Base-by-base conservation (phyloP, 208 protist species). In the Trypanosoma cruzi region DNA sequence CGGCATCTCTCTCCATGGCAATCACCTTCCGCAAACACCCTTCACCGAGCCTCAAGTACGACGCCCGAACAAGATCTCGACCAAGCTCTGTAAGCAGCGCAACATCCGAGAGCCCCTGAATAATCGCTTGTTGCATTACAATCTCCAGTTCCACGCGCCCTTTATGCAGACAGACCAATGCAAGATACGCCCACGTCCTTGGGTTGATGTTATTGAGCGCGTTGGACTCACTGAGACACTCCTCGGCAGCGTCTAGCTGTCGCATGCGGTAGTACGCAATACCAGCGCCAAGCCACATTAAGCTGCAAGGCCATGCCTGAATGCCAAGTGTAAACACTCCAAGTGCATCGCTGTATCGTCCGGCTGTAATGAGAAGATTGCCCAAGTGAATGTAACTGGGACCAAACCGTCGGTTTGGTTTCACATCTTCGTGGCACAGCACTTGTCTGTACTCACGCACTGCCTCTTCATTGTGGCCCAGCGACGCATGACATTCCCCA, bases 181-280 rank as follows among this genome's bases (percentile, higher is more conserved):
- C 69, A 22, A 97, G 76, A 66, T 92, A 94, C 22, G 81, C 92
- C 92, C 94, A 97, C 34, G 89, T 92, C 13, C 88, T 82, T 1
- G 92, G 80, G 80, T 97, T 97, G 40, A 73, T 69, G 22, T 90
- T 87, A 72, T 97, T 92, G 20, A 88, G 74, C 42, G 82, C 82
- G 78, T 96, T 97, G 63, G 84, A 90, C 68, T 97, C 90, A 67
- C 87, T 89, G 49, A 97, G 80, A 52, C 89, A 93, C 75, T 89
- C 88, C 77, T 97, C 94, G 2, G 92, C 90, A 10, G 68, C 75
- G 29, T 68, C 61, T 31, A 85, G 53, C 64, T 93, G 78, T 24
- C 77, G 86, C 26, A 86, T 46, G 32, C 90, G 83, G 79, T 90
- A 95, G 75, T 94, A 97, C 18, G 87, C 75, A 53, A 96, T 90